Evolutionary conservation across 2,329 filamentous ascomycete genomes (phyloP).

Genomic region (Periconia macrospinosa): DNA sequence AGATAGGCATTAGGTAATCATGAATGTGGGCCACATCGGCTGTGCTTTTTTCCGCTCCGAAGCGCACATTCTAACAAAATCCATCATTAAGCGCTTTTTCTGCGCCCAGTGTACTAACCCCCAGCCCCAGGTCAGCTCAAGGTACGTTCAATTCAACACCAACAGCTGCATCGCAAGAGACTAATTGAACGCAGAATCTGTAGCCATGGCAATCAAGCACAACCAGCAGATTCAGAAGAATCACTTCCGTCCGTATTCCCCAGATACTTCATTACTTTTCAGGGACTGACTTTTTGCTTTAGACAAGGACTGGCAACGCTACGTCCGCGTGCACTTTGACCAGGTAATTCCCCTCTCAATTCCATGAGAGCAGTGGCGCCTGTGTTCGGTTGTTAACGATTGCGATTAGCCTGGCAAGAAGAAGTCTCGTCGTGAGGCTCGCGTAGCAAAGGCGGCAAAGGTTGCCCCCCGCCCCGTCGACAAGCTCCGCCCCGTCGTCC

Average conservation of each 20-base stretch:
- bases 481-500: constrained; percentile 92
- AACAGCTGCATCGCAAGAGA: neutral
- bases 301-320: constrained; percentile 72
- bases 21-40: constrained; percentile 16
- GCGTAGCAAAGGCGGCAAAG: constrained; percentile 91
- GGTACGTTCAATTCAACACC: constrained; percentile 21
- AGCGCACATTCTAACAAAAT: constrained; percentile 13
- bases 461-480: constrained; percentile 96
- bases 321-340: constrained; percentile 99
- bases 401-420: constrained; percentile 85
- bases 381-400: constrained; percentile 42
- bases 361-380: constrained; percentile 56
- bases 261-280: constrained; percentile 17
- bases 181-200: constrained; percentile 29
- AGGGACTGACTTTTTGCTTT: neutral
- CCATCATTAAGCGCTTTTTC: too few relatives aligned
- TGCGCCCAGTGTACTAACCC: constrained; percentile 28
- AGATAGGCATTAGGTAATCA: too few relatives aligned
- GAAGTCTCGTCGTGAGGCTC: constrained; percentile 85
- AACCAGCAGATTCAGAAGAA: constrained; percentile 98
- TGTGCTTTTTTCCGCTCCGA: constrained; percentile 20
- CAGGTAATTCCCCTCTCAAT: constrained; percentile 75
- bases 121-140: constrained; percentile 38
- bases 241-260: constrained; percentile 68
- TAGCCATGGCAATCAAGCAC: constrained; percentile 88